A percentile compares a stretch with the other conserved stretches of the same genome.
Evolutionary conservation across 257 asterid genomes (phyloP).

Genomic region (Solanum pennellii): DNA sequence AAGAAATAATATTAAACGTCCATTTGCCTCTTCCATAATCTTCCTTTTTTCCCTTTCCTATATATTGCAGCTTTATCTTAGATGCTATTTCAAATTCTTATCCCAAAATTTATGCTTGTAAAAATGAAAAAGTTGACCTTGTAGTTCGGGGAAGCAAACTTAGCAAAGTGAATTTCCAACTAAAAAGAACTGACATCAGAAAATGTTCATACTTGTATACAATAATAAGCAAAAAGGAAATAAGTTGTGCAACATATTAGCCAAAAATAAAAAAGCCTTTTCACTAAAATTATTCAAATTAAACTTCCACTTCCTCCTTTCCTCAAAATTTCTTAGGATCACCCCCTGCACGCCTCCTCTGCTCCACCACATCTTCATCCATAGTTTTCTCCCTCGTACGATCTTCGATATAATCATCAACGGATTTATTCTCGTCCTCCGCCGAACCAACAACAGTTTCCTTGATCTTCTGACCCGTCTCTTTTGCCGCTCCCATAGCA

Average conservation of each 20-base stretch:
- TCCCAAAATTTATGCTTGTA: too few species aligned
- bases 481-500: conserved; percentile 19
- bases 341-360: conserved; percentile 13
- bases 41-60: background rate
- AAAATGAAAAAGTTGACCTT: too few species aligned
- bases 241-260: background rate
- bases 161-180: background rate
- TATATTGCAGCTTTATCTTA: background rate
- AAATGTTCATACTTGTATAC: background rate
- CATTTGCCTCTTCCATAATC: background rate
- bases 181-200: background rate
- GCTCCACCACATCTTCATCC: conserved; percentile 38
- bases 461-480: conserved; percentile 37
- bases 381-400: conserved; percentile 18
- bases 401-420: conserved; percentile 40
- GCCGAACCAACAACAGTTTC: conserved; percentile 56
- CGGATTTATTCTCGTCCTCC: conserved; percentile 12
- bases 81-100: too few species aligned
- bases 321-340: background rate
- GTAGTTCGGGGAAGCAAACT: background rate
- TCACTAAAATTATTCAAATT: background rate
- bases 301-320: background rate
- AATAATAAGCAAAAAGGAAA: background rate
- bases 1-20: background rate
- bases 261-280: background rate